Conservation (phyloP, 1,284 basidiomycete species). For the Schizopora paradoxa region DNA sequence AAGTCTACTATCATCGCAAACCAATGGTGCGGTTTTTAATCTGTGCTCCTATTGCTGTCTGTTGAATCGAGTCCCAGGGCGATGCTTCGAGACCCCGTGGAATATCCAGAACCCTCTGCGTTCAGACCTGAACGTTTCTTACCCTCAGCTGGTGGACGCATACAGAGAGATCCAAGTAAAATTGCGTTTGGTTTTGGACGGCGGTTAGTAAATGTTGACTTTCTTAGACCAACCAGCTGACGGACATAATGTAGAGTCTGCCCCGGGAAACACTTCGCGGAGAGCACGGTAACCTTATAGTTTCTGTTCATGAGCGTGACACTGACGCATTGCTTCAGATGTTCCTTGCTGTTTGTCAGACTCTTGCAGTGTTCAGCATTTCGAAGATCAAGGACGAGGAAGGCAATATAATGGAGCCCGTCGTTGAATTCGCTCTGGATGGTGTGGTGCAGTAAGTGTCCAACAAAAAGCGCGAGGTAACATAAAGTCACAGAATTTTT, state of each 20-base stretch:
- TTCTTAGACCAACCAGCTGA: conserved; percentile 3
- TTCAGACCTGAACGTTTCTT: conserved; percentile 26
- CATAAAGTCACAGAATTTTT: not conserved
- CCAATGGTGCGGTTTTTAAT: conserved; percentile 8
- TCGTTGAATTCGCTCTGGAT: not conserved
- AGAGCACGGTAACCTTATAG: conserved; percentile 6
- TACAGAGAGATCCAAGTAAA: conserved; percentile 1
- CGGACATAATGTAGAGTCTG: conserved; percentile 15
- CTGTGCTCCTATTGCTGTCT: not conserved
- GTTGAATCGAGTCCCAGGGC: conserved; percentile 20
- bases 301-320: not conserved
- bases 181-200: conserved; percentile 13
- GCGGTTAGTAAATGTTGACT: conserved; percentile 7
- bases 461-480: not conserved
- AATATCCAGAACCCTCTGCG: conserved; percentile 22
- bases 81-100: conserved; percentile 21
- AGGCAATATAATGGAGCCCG: conserved; percentile 3
- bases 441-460: not conserved
- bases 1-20: conserved; percentile 16
- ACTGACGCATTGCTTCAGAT: not conserved
- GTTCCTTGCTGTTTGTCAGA: conserved; percentile 17
- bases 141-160: not conserved
- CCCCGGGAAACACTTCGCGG: conserved; percentile 18
- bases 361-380: conserved; percentile 20
- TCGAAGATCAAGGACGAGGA: conserved; percentile 7